phyloP scores from a whole-genome alignment of 164 flowering plant genomes.

The Tinospora cordifolia region DNA sequence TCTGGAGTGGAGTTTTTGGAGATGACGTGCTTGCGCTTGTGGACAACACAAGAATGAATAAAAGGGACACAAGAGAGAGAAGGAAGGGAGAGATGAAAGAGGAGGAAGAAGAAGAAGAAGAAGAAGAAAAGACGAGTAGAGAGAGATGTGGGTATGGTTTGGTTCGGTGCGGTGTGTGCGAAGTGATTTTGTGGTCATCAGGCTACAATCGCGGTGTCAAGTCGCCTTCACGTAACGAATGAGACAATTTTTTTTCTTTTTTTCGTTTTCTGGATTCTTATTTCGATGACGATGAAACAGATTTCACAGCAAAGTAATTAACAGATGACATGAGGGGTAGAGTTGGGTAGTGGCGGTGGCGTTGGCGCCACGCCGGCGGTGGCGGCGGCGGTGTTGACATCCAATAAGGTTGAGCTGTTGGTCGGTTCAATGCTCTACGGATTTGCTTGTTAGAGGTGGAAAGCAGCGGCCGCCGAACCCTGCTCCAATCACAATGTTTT shows the following conservation, averaged over 20 bases:
- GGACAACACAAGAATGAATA: neutral
- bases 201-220: neutral
- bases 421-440: neutral
- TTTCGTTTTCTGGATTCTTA: neutral
- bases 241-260: neutral
- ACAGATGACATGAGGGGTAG: no score
- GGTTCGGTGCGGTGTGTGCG: neutral
- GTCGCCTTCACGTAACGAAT: neutral
- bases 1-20: neutral
- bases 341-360: neutral
- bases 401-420: neutral
- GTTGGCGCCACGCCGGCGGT: neutral
- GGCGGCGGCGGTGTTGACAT: neutral
- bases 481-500: neutral
- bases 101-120: neutral
- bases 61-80: no score
- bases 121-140: no score
- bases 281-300: neutral
- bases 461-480: slow-evolving; percentile 1
- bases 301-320: no score
- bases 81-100: no score
- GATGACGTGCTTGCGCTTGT: neutral
- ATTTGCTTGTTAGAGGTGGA: neutral
- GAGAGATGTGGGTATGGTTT: neutral
- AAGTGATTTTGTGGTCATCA: neutral